A percentile compares a stretch with the other conserved stretches of the same genome.
Conservation (phyloP, 2,329 filamentous ascomycete species). For the Colletotrichum gigasporum region DNA sequence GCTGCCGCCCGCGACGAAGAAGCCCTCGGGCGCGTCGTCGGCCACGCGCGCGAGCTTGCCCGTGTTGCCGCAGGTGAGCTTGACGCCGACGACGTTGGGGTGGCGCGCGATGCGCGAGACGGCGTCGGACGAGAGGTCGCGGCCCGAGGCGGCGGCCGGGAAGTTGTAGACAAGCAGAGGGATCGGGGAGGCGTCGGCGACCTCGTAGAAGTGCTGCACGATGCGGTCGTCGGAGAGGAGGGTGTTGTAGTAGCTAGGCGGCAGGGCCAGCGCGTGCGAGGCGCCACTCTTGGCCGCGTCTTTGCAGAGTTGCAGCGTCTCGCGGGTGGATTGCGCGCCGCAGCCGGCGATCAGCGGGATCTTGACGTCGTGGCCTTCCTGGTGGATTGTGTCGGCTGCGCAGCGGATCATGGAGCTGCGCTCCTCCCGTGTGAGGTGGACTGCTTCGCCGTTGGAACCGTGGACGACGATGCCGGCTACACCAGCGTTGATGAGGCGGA, state of each 20-base stretch:
- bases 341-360: conserved; percentile 78
- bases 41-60: conserved; percentile 71
- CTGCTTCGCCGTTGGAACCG: conserved; percentile 79
- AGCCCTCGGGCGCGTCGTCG: conserved; percentile 47
- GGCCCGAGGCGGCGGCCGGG: conserved; percentile 63
- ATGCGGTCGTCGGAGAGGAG: conserved; percentile 67
- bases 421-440: conserved; percentile 75
- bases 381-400: conserved; percentile 74
- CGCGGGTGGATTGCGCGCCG: conserved; percentile 73
- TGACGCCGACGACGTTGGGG: conserved; percentile 70
- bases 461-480: conserved; percentile 75
- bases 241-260: conserved; percentile 74
- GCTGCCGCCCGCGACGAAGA: conserved; percentile 77
- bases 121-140: conserved; percentile 66
- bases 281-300: conserved; percentile 72
- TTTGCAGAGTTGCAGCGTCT: conserved; percentile 71
- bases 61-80: conserved; percentile 72
- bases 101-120: conserved; percentile 62
- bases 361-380: conserved; percentile 66
- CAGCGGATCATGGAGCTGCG: conserved; percentile 73
- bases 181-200: conserved; percentile 65
- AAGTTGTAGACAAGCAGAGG: conserved; percentile 73
- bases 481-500: conserved; percentile 59
- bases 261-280: conserved; percentile 73
- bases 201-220: conserved; percentile 68